These are phyloP conservation scores for Venturia nashicola DNA, from an alignment of 2,329 filamentous ascomycete genomes.

Conservation along the genomic window DNA sequence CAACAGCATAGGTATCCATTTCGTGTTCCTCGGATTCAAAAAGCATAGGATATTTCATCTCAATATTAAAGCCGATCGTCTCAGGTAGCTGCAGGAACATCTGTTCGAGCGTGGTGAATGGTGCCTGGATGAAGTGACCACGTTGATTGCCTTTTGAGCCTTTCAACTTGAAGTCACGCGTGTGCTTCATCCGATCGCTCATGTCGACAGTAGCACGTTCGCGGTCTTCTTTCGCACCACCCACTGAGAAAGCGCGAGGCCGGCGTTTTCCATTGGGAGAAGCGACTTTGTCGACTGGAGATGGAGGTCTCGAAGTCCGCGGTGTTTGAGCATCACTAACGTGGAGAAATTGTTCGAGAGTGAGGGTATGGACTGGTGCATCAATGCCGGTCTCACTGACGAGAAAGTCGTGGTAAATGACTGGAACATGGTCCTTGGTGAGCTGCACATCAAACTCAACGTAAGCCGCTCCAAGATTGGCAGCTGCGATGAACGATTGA, in stretches of 20 bases:
- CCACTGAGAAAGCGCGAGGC: conserved; percentile 48
- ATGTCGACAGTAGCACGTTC: conserved; percentile 28
- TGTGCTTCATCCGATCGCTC: conserved; percentile 91
- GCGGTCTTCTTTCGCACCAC: conserved; percentile 34
- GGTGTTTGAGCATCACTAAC: conserved; percentile 51
- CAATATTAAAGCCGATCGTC: conserved; percentile 89
- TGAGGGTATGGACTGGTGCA: conserved; percentile 88
- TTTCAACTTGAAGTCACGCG: conserved; percentile 83
- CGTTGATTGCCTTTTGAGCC: conserved; percentile 94
- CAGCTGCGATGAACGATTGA: conserved; percentile 89
- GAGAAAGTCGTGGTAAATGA: conserved; percentile 97
- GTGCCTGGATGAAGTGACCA: conserved; percentile 88
- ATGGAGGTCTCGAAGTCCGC: conserved; percentile 33
- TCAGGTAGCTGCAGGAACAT: conserved; percentile 77
- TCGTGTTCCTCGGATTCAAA: conserved; percentile 90
- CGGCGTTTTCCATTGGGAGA: conserved; percentile 16
- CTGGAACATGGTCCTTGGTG: conserved; percentile 96
- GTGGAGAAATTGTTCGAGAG: conserved; percentile 88
- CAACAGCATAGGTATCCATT: conserved; percentile 92
- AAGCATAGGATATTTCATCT: conserved; percentile 96
- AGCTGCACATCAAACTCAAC: conserved; percentile 79
- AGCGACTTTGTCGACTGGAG: conserved; percentile 15
- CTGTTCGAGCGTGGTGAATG: conserved; percentile 89
- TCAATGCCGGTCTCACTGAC: conserved; percentile 97
- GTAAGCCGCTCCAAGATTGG: conserved; percentile 72